Base-by-base conservation (phyloP, 2,329 filamentous ascomycete species). In the Penicillium sp. region DNA sequence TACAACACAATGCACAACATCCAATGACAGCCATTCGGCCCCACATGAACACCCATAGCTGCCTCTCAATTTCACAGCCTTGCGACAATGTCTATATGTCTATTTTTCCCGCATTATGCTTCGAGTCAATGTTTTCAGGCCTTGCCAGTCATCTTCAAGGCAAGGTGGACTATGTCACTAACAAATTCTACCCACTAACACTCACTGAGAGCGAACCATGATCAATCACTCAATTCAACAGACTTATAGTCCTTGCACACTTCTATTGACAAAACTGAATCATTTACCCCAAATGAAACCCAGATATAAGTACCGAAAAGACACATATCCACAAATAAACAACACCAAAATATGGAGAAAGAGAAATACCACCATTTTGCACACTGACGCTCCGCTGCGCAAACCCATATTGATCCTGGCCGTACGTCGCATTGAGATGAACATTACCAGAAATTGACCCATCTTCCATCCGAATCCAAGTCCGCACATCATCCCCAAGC, bases 401-500 rank as follows among this genome's bases (percentile, higher is more conserved):
- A 6, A 37, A 12, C 17, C 19, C 50, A 67, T 89, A 88, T 29
- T 61, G 58, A 68, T 88, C 85, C 4, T 67, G 62, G 1, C 85
- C 84, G 60, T 82, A 88, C 0, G 86, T 88, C 2, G 76, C 71
- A 64, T 89, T 89, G 50, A 89, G 70, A 4, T 73, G 76, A 4
- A 89, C 81, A 2, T 65, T 69, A 0, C 82, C 84, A 0, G 84
- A 80, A 0, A 81, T 68, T 1, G 72, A 75, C 0, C 83, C 83
- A 46, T 81, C 78, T 65, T 88, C 86, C 31, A 89, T 74, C 2
- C 84, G 78, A 38, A 87, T 83, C 80, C 85, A 89, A 0, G 84
- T 87, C 35, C 86, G 78, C 0, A 84, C 71, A 38, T 78, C 77
- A 21, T 74, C 63, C 62, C 66, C 65, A 17, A 84, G 66, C 23